phyloP scores from a whole-genome alignment of 1,284 basidiomycete genomes.

The Pholiota adiposa region DNA sequence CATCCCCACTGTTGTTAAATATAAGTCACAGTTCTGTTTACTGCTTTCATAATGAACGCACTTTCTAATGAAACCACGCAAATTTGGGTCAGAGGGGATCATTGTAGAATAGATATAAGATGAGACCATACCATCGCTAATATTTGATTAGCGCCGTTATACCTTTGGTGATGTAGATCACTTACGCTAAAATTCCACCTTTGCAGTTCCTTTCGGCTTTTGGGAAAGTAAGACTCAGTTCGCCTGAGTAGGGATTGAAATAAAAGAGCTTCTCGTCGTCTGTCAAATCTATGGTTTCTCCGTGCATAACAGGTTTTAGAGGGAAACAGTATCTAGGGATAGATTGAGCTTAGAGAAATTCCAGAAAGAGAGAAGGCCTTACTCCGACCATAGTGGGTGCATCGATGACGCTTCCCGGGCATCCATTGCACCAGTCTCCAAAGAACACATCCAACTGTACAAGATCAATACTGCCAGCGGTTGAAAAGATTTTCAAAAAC shows the following conservation, averaged over 20 bases:
- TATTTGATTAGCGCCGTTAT: neutral
- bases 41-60: constrained; percentile 17
- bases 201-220: constrained; percentile 78
- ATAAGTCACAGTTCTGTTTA: neutral
- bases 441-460: constrained; percentile 85
- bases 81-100: neutral
- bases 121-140: constrained; percentile 3
- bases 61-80: constrained; percentile 28
- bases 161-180: constrained; percentile 20
- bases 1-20: constrained; percentile 73
- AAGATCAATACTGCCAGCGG: neutral
- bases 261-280: constrained; percentile 77
- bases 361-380: constrained; percentile 33
- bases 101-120: neutral
- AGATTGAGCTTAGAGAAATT: constrained; percentile 9
- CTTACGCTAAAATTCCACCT: constrained; percentile 89
- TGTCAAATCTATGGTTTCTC: constrained; percentile 69
- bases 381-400: constrained; percentile 97
- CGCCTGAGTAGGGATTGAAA: constrained; percentile 94
- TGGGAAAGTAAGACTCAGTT: constrained; percentile 88
- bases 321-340: constrained; percentile 69
- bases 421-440: constrained; percentile 76
- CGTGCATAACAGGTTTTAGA: constrained; percentile 50
- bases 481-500: neutral
- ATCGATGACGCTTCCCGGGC: constrained; percentile 77